Percentiles rank a stretch among this genome's conserved stretches.
Conservation (phyloP, 768 basidiomycete species). For the Boletus coccyginus region DNA sequence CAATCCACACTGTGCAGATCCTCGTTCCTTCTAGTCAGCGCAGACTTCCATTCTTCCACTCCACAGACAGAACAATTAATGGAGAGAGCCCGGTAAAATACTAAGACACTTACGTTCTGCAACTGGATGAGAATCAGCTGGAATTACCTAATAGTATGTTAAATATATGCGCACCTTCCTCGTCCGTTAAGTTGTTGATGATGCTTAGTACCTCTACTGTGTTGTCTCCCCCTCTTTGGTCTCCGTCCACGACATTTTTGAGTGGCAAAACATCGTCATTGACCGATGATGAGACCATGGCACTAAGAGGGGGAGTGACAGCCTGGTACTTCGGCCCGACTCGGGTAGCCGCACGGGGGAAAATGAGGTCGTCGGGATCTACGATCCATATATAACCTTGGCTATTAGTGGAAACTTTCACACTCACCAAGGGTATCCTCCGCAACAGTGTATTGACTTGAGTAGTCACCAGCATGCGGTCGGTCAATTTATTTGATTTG, state of each 20-base stretch:
- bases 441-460: constrained; percentile 83
- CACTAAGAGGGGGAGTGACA: constrained; percentile 41
- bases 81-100: neutral
- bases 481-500: constrained; percentile 2
- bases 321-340: constrained; percentile 86
- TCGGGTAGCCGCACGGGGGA: constrained; percentile 90
- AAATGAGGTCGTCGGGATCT: constrained; percentile 98
- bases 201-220: constrained; percentile 72
- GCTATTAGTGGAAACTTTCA: constrained; percentile 13
- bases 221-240: constrained; percentile 66
- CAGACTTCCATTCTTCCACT: constrained; percentile 68
- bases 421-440: constrained; percentile 83
- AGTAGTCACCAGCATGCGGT: constrained; percentile 10
- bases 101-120: constrained; percentile 48
- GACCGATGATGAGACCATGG: constrained; percentile 38
- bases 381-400: constrained; percentile 29
- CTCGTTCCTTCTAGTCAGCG: constrained; percentile 51
- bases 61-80: constrained; percentile 8
- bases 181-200: constrained; percentile 59
- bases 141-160: constrained; percentile 16
- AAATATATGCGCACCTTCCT: constrained; percentile 54
- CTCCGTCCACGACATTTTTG: constrained; percentile 25
- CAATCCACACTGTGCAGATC: constrained; percentile 71
- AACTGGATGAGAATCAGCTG: constrained; percentile 38
- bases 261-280: neutral